Conservation (phyloP, 2,329 filamentous ascomycete genomes). For the Ceratocystis cubensis region DNA sequence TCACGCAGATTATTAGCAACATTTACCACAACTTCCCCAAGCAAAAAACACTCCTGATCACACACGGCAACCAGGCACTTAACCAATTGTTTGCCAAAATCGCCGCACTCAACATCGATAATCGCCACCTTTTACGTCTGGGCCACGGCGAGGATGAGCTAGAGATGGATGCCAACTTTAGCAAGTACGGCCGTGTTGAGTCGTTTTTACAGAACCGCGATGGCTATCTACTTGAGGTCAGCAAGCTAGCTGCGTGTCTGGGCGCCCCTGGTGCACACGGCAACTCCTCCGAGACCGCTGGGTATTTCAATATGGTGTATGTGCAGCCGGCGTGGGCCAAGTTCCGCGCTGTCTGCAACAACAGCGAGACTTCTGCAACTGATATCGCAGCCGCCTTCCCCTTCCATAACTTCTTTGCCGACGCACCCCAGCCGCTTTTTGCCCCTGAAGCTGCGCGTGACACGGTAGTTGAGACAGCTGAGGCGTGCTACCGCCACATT, state of each 20-base stretch:
- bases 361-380: constrained; percentile 34
- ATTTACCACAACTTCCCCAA: constrained; percentile 96
- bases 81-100: constrained; percentile 99
- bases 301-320: constrained; percentile 91
- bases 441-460: constrained; percentile 52
- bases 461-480: constrained; percentile 58
- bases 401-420: constrained; percentile 75
- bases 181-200: constrained; percentile 88
- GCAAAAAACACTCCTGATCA: constrained; percentile 82
- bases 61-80: constrained; percentile 93
- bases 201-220: constrained; percentile 85
- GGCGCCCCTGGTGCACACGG: constrained; percentile 87
- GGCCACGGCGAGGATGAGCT: constrained; percentile 94
- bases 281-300: constrained; percentile 89
- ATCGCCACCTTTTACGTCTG: constrained; percentile 79
- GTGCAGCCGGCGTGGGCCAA: constrained; percentile 77
- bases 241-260: constrained; percentile 72
- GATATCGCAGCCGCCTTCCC: constrained; percentile 67
- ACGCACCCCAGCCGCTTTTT: constrained; percentile 79
- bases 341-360: constrained; percentile 50
- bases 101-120: constrained; percentile 87
- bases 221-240: constrained; percentile 67
- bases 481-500: constrained; percentile 81
- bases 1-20: constrained; percentile 96
- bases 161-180: constrained; percentile 73